Base-by-base conservation (phyloP, 2,329 filamentous ascomycete species). In the Cladophialophora bantiana region DNA sequence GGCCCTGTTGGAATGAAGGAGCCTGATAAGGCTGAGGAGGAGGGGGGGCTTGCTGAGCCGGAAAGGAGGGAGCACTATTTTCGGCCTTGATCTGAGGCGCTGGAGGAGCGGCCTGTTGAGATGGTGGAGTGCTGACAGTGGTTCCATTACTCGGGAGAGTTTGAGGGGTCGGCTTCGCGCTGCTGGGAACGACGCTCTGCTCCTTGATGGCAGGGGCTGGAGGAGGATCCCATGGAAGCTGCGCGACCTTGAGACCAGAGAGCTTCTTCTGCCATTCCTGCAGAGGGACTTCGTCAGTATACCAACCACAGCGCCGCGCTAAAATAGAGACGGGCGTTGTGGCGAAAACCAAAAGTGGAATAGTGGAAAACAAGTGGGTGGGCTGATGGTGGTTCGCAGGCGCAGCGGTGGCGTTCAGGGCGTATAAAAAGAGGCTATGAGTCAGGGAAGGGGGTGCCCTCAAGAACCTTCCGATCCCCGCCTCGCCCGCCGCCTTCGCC, bases 251-350 rank as follows among this genome's bases (percentile, higher is more conserved):
- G 71, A 96, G 88, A 73, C 89, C 88, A 1, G 94, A 91, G 40
- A 99, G 85, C 80, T 96, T 97, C 74, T 89, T 85, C 83, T 98
- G 94, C 95, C 95, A 99, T 81, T 90, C 92, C 94, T 98, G 56
- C 52, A 62, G 20, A 50, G 10, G 58, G 34, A 48, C 26, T 31
- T 42, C 2, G 52, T 57, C 50, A 57, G 15, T 34, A 18, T n/a
- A 36, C 32, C 15, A 31, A 52, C n/a, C 31, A 36, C 34, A 35
- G 7, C 45, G 54, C 53, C 40, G 42, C 18, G 54, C 45, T 38
- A n/a, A 34, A 59, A 32, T 6, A 7, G 50, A 50, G 20, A 40
- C 56, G 42, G 45, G 56, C 38, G 20, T 57, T 18, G 45, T 26
- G 10, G 45, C 45, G 13, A 10, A 50, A 50, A 18, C 59, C 68